Conservation (phyloP, 345 rosid species). For the Pugionium cornutum region DNA sequence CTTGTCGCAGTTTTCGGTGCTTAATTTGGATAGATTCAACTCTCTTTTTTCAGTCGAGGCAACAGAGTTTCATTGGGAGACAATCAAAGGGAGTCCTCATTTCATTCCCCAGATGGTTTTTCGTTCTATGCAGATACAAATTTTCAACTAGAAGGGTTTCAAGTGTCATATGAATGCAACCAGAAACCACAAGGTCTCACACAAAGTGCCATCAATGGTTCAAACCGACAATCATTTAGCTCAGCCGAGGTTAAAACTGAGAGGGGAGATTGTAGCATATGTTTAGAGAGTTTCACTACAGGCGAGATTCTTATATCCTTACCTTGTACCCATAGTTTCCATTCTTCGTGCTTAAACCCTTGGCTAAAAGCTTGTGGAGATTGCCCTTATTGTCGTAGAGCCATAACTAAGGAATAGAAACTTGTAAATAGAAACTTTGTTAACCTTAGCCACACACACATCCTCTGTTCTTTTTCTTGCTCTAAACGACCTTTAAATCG, state of each 20-base stretch:
- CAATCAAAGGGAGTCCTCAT: conserved; percentile 29
- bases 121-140: conserved; percentile 1
- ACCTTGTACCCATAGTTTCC: conserved; percentile 76
- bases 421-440: conserved; percentile 25
- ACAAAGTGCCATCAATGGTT: conserved; percentile 51
- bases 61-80: conserved; percentile 29
- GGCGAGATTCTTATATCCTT: conserved; percentile 61
- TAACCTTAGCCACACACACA: conserved; percentile 17
- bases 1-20: not conserved
- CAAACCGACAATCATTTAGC: conserved; percentile 53
- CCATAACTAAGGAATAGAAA: conserved; percentile 17
- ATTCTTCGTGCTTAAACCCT: conserved; percentile 73
- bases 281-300: conserved; percentile 74
- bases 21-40: not conserved
- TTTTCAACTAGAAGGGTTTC: conserved; percentile 42
- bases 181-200: conserved; percentile 81
- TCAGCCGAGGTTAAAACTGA: conserved; percentile 34
- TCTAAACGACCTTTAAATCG: not conserved
- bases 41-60: conserved; percentile 18
- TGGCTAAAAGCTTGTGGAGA: conserved; percentile 90
- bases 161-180: conserved; percentile 28
- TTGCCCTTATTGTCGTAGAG: conserved; percentile 89
- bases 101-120: not conserved
- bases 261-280: conserved; percentile 49
- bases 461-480: conserved; percentile 5